Evolutionary conservation across 176 grass and related monocot genomes (phyloP).

Genomic region (Elaeis guineensis): DNA sequence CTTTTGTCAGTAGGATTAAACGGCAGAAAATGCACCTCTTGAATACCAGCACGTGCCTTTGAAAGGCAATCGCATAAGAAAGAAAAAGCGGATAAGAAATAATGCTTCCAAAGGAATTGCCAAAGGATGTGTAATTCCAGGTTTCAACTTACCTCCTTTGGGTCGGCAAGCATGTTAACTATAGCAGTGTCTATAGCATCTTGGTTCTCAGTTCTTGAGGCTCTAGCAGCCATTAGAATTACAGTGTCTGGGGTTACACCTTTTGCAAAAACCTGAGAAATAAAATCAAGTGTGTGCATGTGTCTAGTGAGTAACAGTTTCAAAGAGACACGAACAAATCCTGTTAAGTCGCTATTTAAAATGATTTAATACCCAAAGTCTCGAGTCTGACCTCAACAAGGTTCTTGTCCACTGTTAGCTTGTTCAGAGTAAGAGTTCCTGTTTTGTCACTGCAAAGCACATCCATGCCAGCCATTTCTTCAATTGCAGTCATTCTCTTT

Average conservation of each 20-base stretch:
- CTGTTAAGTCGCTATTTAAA: no score
- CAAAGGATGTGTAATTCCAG: not conserved
- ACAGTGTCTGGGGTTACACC: slow-evolving; percentile 56
- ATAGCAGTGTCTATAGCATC: slow-evolving; percentile 95
- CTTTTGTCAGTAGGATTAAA: slow-evolving; percentile 94
- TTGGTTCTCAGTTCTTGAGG: slow-evolving; percentile 82
- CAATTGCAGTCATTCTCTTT: slow-evolving; percentile 95
- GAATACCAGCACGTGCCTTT: slow-evolving; percentile 72
- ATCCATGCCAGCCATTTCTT: slow-evolving; percentile 97
- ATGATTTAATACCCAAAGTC: no score
- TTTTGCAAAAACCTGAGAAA: slow-evolving; percentile 67
- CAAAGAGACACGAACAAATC: no score
- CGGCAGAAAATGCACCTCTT: slow-evolving; percentile 87
- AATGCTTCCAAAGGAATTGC: no score
- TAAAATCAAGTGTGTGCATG: not conserved
- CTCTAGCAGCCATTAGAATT: slow-evolving; percentile 81
- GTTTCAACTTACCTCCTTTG: slow-evolving; percentile 55
- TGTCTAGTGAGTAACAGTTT: no score
- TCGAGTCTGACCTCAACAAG: slow-evolving; percentile 47
- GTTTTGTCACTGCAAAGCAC: slow-evolving; percentile 95
- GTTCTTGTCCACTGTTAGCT: slow-evolving; percentile 84
- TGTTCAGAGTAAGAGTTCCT: slow-evolving; percentile 82
- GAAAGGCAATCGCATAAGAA: not conserved
- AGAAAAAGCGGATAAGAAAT: not conserved
- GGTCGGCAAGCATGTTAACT: slow-evolving; percentile 89